phyloP scores from a whole-genome alignment of 2,329 filamentous ascomycete species.

The Talaromyces sp. region DNA sequence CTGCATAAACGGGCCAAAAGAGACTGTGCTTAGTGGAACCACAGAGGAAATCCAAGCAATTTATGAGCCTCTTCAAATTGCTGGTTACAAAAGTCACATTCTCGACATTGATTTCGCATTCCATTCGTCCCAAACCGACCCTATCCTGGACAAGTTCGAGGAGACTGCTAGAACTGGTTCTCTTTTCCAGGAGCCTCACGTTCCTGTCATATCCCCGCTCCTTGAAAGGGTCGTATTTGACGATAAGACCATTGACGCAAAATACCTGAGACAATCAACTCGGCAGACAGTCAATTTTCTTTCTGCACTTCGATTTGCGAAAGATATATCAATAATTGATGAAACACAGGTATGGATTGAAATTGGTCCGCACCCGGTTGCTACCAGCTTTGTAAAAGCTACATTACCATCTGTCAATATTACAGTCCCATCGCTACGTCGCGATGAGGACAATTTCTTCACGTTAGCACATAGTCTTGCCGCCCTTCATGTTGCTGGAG shows the following conservation, averaged over 20 bases:
- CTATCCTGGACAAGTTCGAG: conserved; percentile 61
- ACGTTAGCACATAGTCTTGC: conserved; percentile 59
- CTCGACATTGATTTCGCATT: conserved; percentile 64
- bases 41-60: conserved; percentile 56
- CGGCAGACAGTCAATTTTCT: conserved; percentile 69
- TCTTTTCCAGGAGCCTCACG: conserved; percentile 37
- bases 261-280: conserved; percentile 63
- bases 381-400: conserved; percentile 64
- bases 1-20: conserved; percentile 73
- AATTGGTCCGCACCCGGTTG: conserved; percentile 70
- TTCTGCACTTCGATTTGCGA: conserved; percentile 58
- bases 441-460: conserved; percentile 62
- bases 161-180: conserved; percentile 44
- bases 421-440: conserved; percentile 60
- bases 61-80: conserved; percentile 46
- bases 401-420: conserved; percentile 55
- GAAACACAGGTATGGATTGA: conserved; percentile 69
- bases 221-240: conserved; percentile 40
- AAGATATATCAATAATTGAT: conserved; percentile 58
- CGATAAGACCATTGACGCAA: conserved; percentile 41
- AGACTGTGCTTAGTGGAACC: conserved; percentile 66
- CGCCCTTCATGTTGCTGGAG: conserved; percentile 59
- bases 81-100: conserved; percentile 60
- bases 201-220: conserved; percentile 48
- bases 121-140: conserved; percentile 64